These are phyloP conservation scores for Kluyveromyces wickerhamii DNA, from an alignment of 805 yeast genomes.

Conservation along the genomic window DNA sequence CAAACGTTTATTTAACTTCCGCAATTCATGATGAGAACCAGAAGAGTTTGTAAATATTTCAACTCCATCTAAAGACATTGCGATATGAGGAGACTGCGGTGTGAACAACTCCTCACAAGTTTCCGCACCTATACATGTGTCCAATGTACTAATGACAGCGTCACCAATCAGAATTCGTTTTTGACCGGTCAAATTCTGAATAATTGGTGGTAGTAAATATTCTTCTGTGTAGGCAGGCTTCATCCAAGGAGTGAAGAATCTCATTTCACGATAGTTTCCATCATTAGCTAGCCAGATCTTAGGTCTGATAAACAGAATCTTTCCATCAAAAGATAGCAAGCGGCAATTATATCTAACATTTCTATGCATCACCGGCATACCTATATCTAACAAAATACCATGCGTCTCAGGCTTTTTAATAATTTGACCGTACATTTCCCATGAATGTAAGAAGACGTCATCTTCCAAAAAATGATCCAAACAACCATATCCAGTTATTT, in stretches of 20 bases:
- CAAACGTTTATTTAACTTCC: slow-evolving; percentile 81
- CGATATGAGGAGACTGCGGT: slow-evolving; percentile 90
- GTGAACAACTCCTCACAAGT: slow-evolving; percentile 98
- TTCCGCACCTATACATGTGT: slow-evolving; percentile 91
- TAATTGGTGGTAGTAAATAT: slow-evolving; percentile 60
- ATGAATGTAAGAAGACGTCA: slow-evolving; percentile 80
- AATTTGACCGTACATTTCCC: slow-evolving; percentile 89
- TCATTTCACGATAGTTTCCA: slow-evolving; percentile 97
- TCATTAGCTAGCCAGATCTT: slow-evolving; percentile 91
- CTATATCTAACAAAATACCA: slow-evolving; percentile 81
- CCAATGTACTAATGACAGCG: slow-evolving; percentile 74
- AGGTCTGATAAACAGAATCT: slow-evolving; percentile 81
- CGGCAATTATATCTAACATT: slow-evolving; percentile 90
- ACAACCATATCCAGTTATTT: slow-evolving; percentile 90
- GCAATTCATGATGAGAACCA: slow-evolving; percentile 95
- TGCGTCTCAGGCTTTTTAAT: slow-evolving; percentile 56
- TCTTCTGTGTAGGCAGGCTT: slow-evolving; percentile 69
- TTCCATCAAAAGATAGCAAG: slow-evolving; percentile 68
- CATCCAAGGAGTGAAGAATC: slow-evolving; percentile 93
- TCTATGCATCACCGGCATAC: slow-evolving; percentile 88
- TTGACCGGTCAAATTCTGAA: slow-evolving; percentile 63
- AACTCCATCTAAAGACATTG: slow-evolving; percentile 91
- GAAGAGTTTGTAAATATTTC: slow-evolving; percentile 93
- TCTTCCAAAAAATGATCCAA: slow-evolving; percentile 89
- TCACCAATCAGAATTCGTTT: slow-evolving; percentile 75